Base-by-base conservation (phyloP, 2,329 filamentous ascomycete genomes). In the Sporothrix curviconia region DNA sequence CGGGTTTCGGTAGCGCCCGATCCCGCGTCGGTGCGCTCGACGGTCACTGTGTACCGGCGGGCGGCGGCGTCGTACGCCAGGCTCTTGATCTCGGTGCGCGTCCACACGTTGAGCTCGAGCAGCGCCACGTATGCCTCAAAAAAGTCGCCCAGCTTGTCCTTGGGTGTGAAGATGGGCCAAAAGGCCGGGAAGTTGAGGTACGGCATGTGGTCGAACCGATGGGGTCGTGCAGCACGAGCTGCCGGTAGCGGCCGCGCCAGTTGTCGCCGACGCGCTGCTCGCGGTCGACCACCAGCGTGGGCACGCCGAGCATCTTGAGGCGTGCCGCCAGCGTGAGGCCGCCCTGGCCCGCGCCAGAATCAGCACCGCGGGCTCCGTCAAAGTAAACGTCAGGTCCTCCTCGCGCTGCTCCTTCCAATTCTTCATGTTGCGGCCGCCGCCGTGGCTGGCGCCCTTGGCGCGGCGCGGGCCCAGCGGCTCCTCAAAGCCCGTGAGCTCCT, bases 131-230 rank as follows among this genome's bases (percentile, higher is more conserved):
- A 89, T 0, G 78, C 72, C 62, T 87, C 84, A 60, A 89, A 83
- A 70, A 82, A 89, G 43, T 87, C 82, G 1, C 76, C 86, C 0
- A 88, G 72, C 65, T 89, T 89, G 67, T 89, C 85, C 65, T 88
- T 89, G 5, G 85, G 84, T 0, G 84, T 87, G 67, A 86, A 89
- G 15, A 86, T 72, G 3, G 85, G 85, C 85, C 85, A 89, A 54
- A 78, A 77, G 0, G 76, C 65, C 0, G 85, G 86, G 65, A 88
- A 89, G 0, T 72, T 71, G 4, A 89, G 63, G 66, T 86, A 89
- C 0, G 85, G 82, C 72, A 87, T 71, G 64, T 83, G 79, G 55
- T 80, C 77, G 58, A 76, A 80, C 73, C 76, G 2, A 87, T 80
- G 0, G 84, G 83, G 62, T 88, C 85, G 63, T 89, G 85, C 0